Conservation (phyloP, 2,329 filamentous ascomycete species). For the Botryotinia narcissicola region DNA sequence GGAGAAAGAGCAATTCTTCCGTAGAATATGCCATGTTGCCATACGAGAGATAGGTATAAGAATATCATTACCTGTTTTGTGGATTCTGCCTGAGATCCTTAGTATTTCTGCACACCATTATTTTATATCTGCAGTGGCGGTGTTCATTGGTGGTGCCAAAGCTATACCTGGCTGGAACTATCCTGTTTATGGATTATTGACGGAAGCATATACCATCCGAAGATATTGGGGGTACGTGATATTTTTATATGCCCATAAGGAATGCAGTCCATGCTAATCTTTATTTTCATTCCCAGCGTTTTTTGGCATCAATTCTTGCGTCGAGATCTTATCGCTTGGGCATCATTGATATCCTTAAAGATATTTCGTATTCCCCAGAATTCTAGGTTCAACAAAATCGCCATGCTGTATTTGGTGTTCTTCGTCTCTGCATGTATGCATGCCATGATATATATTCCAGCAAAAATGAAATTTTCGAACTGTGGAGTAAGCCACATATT, state of each 20-base stretch:
- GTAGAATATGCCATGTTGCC: not conserved
- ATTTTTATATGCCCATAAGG: not conserved
- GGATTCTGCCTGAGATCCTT: not conserved
- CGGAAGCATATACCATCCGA: slow-evolving; percentile 10
- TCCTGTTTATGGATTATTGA: not conserved
- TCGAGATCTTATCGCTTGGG: not conserved
- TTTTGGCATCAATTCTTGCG: not conserved
- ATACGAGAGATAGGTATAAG: slow-evolving; percentile 3
- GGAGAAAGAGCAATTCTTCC: slow-evolving; percentile 5
- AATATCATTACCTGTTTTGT: not conserved
- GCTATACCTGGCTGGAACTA: slow-evolving; percentile 5
- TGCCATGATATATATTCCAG: not conserved
- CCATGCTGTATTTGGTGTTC: not conserved
- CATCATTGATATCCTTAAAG: slow-evolving; percentile 2
- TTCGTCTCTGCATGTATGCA: not conserved
- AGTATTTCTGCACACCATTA: not conserved
- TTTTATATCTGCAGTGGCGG: slow-evolving; percentile 1
- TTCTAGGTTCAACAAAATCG: not conserved
- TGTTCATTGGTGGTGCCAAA: not conserved
- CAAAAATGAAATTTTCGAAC: not conserved
- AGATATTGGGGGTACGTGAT: not conserved
- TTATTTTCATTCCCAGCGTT: not conserved
- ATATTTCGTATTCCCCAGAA: slow-evolving; percentile 4
- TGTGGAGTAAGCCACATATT: slow-evolving; percentile 12
- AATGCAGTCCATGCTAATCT: not conserved